Base-by-base conservation (phyloP, 345 rosid genomes). In the Camelina laxa region DNA sequence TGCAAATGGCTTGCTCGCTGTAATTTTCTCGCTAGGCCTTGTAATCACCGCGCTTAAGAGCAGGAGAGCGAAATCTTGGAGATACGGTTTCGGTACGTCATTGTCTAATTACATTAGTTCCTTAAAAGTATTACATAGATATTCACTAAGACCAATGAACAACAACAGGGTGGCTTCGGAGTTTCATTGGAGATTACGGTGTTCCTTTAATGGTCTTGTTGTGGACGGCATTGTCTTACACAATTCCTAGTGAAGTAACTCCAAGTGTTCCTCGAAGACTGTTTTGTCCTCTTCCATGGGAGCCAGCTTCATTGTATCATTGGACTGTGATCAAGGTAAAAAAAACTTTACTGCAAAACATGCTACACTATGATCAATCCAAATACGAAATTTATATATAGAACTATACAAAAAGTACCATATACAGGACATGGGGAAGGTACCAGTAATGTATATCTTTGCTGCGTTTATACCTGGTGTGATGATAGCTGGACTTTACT, bases 401-500 rank as follows among this genome's bases (percentile, higher is more conserved):
- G 61, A 51, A 50, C 0, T 12, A 53, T 27, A 22, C 48, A 19
- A 30, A 22, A 36, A 4, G 50, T 80, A 13, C 7, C 47, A 4
- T 35, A 42, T 16, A 62, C 90, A 93, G 98, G 97, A 91, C 65
- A 93, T 89, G 97, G 77, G 77, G 51, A 90, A 81, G 72, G 92
- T 93, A 22, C 91, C 98, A 9, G 58, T 80, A n/a, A 45, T 31
- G 70, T 89, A 90, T 80, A 89, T 93, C 51, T 84, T 91, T 65
- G 87, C 86, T 20, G 93, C 93, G 60, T 39, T 87, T 41, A 75
- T 90, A 72, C 97, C 98, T n/a, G 96, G 85, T 49, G 53, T 87
- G 78, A 93, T 91, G 98, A 84, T 93, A 30, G 96, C 96, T 0
- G 98, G 96, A 22, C 82, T 89, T 45, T 88, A 93, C 84, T 93